phyloP scores from a whole-genome alignment of 106 monocot species.

The Acanthochlamys bracteata region DNA sequence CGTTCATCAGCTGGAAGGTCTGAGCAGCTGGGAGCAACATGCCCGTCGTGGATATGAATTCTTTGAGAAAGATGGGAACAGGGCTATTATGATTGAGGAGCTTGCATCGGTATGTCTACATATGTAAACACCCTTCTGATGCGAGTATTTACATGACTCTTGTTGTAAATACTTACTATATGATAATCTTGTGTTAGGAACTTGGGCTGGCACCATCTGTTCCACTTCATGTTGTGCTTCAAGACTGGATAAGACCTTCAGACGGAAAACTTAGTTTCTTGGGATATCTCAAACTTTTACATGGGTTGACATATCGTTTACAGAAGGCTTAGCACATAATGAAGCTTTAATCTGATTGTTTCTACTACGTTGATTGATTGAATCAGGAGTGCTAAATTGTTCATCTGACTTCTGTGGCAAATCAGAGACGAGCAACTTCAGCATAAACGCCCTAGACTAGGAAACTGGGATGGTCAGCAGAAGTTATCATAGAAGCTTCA shows the following conservation, averaged over 20 bases:
- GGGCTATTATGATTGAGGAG: conserved; percentile 90
- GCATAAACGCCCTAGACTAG: not conserved
- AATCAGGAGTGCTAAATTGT: not conserved
- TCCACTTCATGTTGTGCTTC: conserved; percentile 85
- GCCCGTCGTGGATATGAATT: conserved; percentile 78
- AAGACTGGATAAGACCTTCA: conserved; percentile 91
- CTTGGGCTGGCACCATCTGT: conserved; percentile 85
- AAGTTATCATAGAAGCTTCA: not conserved
- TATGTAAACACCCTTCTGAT: too few species aligned
- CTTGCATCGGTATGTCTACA: conserved; percentile 73
- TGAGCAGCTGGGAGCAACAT: conserved; percentile 84
- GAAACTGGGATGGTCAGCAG: not conserved
- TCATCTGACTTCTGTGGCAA: not conserved
- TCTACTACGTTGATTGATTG: too few species aligned
- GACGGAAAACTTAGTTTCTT: conserved; percentile 98
- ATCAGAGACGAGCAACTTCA: not conserved
- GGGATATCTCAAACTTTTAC: conserved; percentile 89
- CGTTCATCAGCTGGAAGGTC: conserved; percentile 79
- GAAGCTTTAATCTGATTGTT: not conserved
- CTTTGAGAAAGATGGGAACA: conserved; percentile 91
- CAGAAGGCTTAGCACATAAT: conserved; percentile 35
- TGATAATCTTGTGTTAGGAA: conserved; percentile 36
- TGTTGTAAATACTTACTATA: not conserved
- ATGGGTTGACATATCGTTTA: conserved; percentile 56
- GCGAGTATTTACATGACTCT: too few species aligned